These are phyloP conservation scores for Eudorina sp. DNA, from an alignment of 139 green algal species.

Conservation along the genomic window DNA sequence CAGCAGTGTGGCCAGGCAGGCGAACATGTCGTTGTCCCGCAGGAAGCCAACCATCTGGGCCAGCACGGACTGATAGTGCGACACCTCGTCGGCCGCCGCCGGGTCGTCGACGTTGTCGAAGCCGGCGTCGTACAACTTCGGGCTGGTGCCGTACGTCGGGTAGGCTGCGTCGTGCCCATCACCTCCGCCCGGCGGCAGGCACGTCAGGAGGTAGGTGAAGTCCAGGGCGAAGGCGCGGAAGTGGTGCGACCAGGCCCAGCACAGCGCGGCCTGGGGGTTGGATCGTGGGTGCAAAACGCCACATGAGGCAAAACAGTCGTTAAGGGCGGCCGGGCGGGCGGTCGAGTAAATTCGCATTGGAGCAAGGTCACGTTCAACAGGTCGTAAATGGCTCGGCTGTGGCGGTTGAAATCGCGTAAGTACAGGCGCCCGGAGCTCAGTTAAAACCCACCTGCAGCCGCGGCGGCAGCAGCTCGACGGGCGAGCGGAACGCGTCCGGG, in stretches of 20 bases:
- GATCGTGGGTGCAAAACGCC: neutral
- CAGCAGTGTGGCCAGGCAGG: conserved; percentile 44
- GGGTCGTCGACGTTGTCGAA: neutral
- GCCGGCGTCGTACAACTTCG: neutral
- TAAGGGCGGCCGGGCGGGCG: no score
- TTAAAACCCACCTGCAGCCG: conserved; percentile 34
- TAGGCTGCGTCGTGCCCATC: neutral
- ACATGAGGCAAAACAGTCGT: no score
- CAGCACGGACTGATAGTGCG: conserved; percentile 33
- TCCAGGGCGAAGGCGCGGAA: conserved; percentile 46
- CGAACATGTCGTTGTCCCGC: conserved; percentile 45
- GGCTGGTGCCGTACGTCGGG: neutral
- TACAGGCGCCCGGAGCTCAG: no score
- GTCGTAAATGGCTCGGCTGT: neutral
- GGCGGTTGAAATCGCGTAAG: no score
- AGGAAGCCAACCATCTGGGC: conserved; percentile 40
- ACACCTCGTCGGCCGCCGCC: neutral
- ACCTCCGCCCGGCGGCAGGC: conserved; percentile 3
- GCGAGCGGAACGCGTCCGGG: conserved; percentile 26
- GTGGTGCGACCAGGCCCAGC: conserved; percentile 51
- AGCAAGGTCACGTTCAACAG: neutral
- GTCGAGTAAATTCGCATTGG: no score
- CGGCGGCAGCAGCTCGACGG: neutral
- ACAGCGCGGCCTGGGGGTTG: conserved; percentile 23
- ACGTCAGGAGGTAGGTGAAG: conserved; percentile 37